These are phyloP conservation scores for Echium plantagineum DNA, from an alignment of 257 asterid genomes.

Conservation along the genomic window DNA sequence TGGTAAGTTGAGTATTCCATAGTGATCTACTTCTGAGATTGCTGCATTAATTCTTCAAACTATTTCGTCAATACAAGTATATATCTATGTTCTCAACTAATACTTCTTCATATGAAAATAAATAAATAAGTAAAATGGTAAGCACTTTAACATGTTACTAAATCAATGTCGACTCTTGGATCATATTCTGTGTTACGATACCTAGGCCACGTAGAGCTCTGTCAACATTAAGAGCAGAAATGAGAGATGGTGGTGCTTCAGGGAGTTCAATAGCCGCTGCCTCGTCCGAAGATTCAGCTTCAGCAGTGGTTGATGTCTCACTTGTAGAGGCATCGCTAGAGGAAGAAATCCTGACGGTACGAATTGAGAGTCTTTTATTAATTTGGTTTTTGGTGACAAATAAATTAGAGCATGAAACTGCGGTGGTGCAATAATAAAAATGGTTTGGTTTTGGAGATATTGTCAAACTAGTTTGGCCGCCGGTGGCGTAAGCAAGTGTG, in stretches of 20 bases:
- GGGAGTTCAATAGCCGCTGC: conserved; percentile 28
- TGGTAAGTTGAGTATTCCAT: conserved; percentile 50
- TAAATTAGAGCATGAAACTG: neutral
- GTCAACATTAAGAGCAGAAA: conserved; percentile 67
- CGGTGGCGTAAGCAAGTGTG: neutral
- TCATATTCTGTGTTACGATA: conserved; percentile 12
- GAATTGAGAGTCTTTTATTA: too few relatives aligned
- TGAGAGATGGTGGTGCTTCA: conserved; percentile 44
- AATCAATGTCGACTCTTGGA: too few relatives aligned
- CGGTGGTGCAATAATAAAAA: too few relatives aligned
- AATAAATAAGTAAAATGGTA: too few relatives aligned
- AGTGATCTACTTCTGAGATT: conserved; percentile 73
- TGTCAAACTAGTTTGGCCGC: neutral
- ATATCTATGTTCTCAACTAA: neutral
- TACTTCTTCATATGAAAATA: too few relatives aligned
- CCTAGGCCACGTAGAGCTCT: conserved; percentile 78
- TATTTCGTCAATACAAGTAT: conserved; percentile 8
- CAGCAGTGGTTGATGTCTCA: conserved; percentile 16
- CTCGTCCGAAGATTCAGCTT: conserved; percentile 13
- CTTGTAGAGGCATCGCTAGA: conserved; percentile 12
- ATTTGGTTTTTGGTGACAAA: neutral
- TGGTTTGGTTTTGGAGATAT: neutral
- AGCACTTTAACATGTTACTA: too few relatives aligned
- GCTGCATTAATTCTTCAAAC: conserved; percentile 50
- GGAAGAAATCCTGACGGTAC: neutral